Conservation (phyloP, 257 asterid species). For the Misopates orontium region DNA sequence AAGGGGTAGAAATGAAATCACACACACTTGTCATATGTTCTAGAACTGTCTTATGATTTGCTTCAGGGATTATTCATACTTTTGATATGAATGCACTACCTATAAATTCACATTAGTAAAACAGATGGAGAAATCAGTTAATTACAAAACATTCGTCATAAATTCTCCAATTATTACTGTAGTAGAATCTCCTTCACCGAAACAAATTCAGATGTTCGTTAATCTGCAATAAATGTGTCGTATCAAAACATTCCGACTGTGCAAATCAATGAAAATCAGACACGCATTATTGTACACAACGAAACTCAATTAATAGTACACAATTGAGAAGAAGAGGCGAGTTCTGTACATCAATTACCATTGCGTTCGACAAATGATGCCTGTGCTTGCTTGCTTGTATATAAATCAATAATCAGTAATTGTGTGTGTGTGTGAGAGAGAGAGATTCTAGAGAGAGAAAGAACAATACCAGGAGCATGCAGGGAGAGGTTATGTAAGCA, state of each 20-base stretch:
- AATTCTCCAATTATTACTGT: slow-evolving; percentile 23
- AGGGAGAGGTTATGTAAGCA: slow-evolving; percentile 9
- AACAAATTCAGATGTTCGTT: no score
- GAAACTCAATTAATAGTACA: no score
- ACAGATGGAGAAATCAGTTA: neutral
- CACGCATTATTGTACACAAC: neutral
- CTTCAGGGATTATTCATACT: no score
- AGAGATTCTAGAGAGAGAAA: slow-evolving; percentile 1
- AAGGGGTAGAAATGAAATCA: neutral
- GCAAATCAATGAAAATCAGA: slow-evolving; percentile 3
- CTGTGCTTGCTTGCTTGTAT: no score
- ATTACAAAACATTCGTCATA: slow-evolving; percentile 15
- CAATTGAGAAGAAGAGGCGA: slow-evolving; percentile 4
- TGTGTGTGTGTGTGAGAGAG: neutral
- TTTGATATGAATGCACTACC: no score
- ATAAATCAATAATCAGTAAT: no score
- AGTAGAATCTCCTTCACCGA: slow-evolving; percentile 5
- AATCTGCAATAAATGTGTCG: no score
- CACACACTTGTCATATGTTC: no score
- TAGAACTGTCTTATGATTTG: no score
- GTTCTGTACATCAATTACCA: slow-evolving; percentile 35
- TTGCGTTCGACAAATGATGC: no score
- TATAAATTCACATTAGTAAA: no score
- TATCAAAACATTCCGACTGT: slow-evolving; percentile 10
- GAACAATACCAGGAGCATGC: slow-evolving; percentile 31